A percentile compares a stretch with the other conserved stretches of the same genome.
phyloP scores from a whole-genome alignment of 2,329 filamentous ascomycete species.

The Monascus ruber region DNA sequence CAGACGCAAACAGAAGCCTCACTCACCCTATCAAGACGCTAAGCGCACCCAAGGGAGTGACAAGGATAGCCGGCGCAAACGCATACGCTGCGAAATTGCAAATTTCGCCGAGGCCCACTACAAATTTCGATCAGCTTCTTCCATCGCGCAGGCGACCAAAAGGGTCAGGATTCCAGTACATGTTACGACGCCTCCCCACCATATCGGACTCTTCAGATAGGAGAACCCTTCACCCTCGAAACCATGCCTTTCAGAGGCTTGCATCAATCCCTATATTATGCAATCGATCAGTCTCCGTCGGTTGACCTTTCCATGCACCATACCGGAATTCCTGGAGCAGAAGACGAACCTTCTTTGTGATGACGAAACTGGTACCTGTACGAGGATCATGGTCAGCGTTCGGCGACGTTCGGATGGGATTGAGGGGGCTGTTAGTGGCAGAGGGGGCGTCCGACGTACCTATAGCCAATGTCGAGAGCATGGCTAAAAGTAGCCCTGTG shows the following conservation, averaged over 20 bases:
- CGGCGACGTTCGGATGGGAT: no score
- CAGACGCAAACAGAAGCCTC: background rate
- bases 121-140: slow-evolving; percentile 13
- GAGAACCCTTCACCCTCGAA: slow-evolving; percentile 95
- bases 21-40: slow-evolving; percentile 75
- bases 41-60: slow-evolving; percentile 86
- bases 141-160: background rate
- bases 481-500: slow-evolving; percentile 36
- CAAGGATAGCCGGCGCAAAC: slow-evolving; percentile 95
- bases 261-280: slow-evolving; percentile 61
- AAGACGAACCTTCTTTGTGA: slow-evolving; percentile 80
- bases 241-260: slow-evolving; percentile 81
- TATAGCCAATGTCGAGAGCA: slow-evolving; percentile 38
- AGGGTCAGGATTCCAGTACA: slow-evolving; percentile 45
- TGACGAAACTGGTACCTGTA: slow-evolving; percentile 87
- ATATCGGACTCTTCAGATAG: slow-evolving; percentile 87
- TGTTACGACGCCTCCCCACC: slow-evolving; percentile 91
- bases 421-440: no score
- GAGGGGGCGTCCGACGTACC: slow-evolving; percentile 16
- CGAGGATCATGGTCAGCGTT: slow-evolving; percentile 5
- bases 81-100: slow-evolving; percentile 98
- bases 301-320: background rate
- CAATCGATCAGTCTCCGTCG: slow-evolving; percentile 8
- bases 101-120: slow-evolving; percentile 84
- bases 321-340: background rate